Conservation (phyloP, 176 grass and related monocot genomes). For the Calamus simplicifolius region DNA sequence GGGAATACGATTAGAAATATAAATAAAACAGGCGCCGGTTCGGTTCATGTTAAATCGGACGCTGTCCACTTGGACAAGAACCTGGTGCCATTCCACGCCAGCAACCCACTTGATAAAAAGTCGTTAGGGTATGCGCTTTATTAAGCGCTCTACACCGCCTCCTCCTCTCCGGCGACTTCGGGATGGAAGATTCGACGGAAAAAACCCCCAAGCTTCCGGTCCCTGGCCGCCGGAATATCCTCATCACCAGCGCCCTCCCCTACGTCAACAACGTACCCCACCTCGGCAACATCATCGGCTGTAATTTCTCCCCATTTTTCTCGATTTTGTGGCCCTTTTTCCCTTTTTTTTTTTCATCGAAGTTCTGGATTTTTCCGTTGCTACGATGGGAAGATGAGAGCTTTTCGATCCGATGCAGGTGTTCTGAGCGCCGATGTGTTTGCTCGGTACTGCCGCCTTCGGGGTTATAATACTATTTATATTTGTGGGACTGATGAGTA, state of each 20-base stretch:
- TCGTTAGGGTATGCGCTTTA: no score
- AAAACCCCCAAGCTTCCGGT: conserved; percentile 41
- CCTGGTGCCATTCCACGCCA: no score
- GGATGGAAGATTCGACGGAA: conserved; percentile 6
- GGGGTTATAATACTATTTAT: conserved; percentile 85
- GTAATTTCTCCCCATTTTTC: conserved; percentile 22
- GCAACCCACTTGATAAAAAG: no score
- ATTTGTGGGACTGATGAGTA: conserved; percentile 98
- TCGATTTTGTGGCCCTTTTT: not conserved
- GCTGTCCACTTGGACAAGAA: no score
- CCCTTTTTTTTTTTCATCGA: not conserved
- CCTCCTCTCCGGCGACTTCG: no score
- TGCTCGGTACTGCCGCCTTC: conserved; percentile 78
- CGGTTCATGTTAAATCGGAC: no score
- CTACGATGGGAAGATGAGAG: not conserved
- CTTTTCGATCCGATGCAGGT: conserved; percentile 27
- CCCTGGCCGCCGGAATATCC: conserved; percentile 61
- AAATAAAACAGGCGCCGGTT: no score
- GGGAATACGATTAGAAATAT: no score
- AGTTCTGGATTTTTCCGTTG: not conserved
- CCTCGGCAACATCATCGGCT: conserved; percentile 81
- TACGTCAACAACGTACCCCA: conserved; percentile 85
- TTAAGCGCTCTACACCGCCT: no score
- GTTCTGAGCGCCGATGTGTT: conserved; percentile 96
- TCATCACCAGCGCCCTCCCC: conserved; percentile 76